Conservation (phyloP, 768 basidiomycete genomes). For the Boletus sp. region DNA sequence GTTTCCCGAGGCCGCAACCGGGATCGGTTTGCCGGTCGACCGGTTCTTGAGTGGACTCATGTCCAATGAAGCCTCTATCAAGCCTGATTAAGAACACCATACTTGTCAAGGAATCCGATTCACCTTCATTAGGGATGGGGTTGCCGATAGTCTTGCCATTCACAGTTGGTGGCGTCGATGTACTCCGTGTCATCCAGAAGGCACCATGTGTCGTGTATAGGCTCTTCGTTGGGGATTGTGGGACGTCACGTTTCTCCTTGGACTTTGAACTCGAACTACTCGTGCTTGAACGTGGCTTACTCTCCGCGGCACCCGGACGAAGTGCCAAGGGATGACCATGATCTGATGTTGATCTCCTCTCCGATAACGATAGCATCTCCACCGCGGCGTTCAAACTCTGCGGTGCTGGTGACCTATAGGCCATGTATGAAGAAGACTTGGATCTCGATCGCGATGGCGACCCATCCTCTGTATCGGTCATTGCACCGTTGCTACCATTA, state of each 20-base stretch:
- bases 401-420: conserved; percentile 54
- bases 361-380: conserved; percentile 51
- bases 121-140: conserved; percentile 72
- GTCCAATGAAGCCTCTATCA: conserved; percentile 59
- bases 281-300: conserved; percentile 32
- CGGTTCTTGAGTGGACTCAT: conserved; percentile 77
- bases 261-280: conserved; percentile 27
- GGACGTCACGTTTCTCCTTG: conserved; percentile 33
- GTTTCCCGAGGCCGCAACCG: conserved; percentile 43
- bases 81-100: conserved; percentile 1
- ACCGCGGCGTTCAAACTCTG: conserved; percentile 74
- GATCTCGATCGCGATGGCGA: conserved; percentile 46
- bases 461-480: conserved; percentile 35
- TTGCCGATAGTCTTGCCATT: conserved; percentile 66
- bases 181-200: conserved; percentile 35
- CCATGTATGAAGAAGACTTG: conserved; percentile 55
- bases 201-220: conserved; percentile 37
- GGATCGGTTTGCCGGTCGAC: conserved; percentile 59
- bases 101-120: conserved; percentile 15
- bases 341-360: conserved; percentile 30
- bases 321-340: conserved; percentile 21
- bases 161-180: conserved; percentile 42
- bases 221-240: conserved; percentile 47
- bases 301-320: conserved; percentile 19
- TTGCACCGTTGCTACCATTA: conserved; percentile 26